Conservation (phyloP, 2,329 filamentous ascomycete genomes). For the Davidsoniella eucalypti region DNA sequence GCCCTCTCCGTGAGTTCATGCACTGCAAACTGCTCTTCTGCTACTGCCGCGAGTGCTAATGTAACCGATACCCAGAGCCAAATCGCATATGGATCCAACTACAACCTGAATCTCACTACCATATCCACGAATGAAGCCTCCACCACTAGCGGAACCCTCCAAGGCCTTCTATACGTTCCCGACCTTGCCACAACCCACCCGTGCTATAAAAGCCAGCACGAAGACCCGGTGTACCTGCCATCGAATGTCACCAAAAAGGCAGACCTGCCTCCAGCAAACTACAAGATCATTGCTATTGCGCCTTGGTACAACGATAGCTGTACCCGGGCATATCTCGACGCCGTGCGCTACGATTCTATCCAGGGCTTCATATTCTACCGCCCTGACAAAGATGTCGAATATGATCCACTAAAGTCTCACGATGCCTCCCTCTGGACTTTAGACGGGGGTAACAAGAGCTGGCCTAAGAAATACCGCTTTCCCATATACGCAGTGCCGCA, state of each 20-base stretch:
- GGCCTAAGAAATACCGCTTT: slow-evolving; percentile 54
- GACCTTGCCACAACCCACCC: slow-evolving; percentile 39
- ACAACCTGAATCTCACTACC: slow-evolving; percentile 51
- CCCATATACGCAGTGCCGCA: slow-evolving; percentile 74
- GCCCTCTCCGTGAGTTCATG: slow-evolving; percentile 32
- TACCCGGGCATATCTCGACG: slow-evolving; percentile 52
- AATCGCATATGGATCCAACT: slow-evolving; percentile 35
- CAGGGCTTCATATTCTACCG: slow-evolving; percentile 49
- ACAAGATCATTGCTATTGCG: slow-evolving; percentile 63
- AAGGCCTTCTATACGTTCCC: slow-evolving; percentile 76
- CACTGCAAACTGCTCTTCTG: neutral
- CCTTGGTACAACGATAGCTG: slow-evolving; percentile 71
- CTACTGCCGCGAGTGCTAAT: slow-evolving; percentile 13
- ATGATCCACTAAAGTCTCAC: neutral
- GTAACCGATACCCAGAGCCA: slow-evolving; percentile 21
- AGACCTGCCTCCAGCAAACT: slow-evolving; percentile 53
- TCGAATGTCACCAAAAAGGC: slow-evolving; percentile 53
- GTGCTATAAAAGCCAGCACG: slow-evolving; percentile 45
- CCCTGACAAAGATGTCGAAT: slow-evolving; percentile 32
- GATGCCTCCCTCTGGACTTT: slow-evolving; percentile 55
- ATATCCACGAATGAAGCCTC: slow-evolving; percentile 52
- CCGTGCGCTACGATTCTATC: slow-evolving; percentile 40
- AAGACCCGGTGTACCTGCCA: slow-evolving; percentile 42
- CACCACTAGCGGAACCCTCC: slow-evolving; percentile 42
- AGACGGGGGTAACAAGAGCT: slow-evolving; percentile 44